Evolutionary conservation across 139 green algal genomes (phyloP).

Genomic region (Dunaliella primolecta): DNA sequence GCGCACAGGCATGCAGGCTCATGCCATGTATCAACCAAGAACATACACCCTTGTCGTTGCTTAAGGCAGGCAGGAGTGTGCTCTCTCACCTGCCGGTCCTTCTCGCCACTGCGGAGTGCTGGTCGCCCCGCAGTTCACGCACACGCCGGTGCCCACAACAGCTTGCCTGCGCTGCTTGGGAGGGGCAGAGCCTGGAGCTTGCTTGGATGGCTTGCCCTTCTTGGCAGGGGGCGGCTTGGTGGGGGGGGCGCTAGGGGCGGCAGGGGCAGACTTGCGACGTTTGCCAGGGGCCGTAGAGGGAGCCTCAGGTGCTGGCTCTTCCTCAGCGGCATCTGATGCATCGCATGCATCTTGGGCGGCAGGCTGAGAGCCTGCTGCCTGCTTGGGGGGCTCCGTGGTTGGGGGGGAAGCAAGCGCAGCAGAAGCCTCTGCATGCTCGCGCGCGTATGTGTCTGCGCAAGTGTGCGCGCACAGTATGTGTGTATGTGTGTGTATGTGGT

Average conservation of each 20-base stretch:
- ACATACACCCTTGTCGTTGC: no score
- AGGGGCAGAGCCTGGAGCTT: not conserved
- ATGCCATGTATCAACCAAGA: no score
- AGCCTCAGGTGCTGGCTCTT: not conserved
- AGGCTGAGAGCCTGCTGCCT: not conserved
- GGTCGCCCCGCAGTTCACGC: conserved; percentile 43
- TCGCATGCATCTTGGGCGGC: no score
- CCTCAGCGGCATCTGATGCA: not conserved
- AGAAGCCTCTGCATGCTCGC: not conserved
- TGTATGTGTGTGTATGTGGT: no score
- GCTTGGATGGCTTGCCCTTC: not conserved
- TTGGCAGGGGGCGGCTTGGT: not conserved
- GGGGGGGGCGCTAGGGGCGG: no score
- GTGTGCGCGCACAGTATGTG: no score
- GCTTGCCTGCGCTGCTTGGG: not conserved
- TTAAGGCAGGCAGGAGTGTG: no score
- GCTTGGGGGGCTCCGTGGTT: not conserved
- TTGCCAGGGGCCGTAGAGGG: not conserved
- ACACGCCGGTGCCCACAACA: conserved; percentile 14
- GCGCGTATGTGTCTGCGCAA: not conserved
- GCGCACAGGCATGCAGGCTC: no score
- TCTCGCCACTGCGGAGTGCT: conserved; percentile 55
- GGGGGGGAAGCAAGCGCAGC: not conserved
- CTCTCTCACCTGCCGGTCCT: conserved; percentile 24
- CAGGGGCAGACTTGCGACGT: not conserved